phyloP scores from a whole-genome alignment of 139 green algal species.

The Chlamydomonas schloesseri region DNA sequence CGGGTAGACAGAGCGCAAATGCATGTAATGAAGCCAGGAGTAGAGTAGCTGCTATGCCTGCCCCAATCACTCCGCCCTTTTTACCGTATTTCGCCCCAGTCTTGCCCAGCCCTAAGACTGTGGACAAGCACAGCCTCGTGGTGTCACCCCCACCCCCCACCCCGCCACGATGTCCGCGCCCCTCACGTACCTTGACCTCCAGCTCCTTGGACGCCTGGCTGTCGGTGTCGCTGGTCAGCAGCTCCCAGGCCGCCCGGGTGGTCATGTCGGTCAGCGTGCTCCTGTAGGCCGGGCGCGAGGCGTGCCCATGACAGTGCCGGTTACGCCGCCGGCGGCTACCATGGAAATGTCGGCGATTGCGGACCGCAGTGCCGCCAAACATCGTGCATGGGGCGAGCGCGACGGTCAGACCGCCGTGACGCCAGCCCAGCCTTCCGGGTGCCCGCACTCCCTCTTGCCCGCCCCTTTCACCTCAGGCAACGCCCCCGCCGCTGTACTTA shows the following conservation, averaged over 20 bases:
- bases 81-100: too few relatives aligned
- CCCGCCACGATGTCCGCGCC: too few relatives aligned
- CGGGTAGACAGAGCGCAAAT: background rate
- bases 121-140: too few relatives aligned
- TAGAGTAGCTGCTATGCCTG: too few relatives aligned
- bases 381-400: too few relatives aligned
- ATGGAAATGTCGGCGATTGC: too few relatives aligned
- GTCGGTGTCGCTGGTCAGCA: background rate
- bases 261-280: background rate
- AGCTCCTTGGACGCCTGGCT: constrained; percentile 21
- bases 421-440: too few relatives aligned
- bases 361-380: too few relatives aligned
- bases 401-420: too few relatives aligned
- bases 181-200: background rate
- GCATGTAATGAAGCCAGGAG: background rate
- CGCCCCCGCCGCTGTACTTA: background rate
- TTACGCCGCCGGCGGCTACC: background rate
- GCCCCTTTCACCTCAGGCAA: too few relatives aligned
- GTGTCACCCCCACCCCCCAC: background rate
- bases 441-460: too few relatives aligned
- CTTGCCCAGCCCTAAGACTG: background rate
- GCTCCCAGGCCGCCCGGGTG: constrained; percentile 1
- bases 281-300: background rate
- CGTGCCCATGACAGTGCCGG: background rate
- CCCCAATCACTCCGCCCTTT: too few relatives aligned